phyloP scores from a whole-genome alignment of 345 rosid genomes.

The Eucalyptus lansdowneana region DNA sequence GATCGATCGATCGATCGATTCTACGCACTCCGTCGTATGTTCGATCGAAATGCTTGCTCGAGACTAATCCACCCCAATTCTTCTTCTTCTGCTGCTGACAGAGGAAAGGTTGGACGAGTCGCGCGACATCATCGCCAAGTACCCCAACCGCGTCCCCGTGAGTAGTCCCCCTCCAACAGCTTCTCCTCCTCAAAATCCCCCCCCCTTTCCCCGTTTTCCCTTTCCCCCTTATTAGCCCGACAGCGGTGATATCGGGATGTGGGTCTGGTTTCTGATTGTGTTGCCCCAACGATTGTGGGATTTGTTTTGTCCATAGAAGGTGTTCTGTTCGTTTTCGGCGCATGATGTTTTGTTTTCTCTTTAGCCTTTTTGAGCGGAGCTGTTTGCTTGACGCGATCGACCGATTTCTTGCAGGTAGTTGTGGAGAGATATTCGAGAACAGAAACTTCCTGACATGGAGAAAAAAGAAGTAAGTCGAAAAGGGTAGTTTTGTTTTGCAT shows the following conservation, averaged over 20 bases:
- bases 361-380: neutral
- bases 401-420: slow-evolving; percentile 31
- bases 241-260: neutral
- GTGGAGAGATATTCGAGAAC: slow-evolving; percentile 65
- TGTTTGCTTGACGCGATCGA: neutral
- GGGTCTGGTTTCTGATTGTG: neutral
- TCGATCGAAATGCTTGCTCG: neutral
- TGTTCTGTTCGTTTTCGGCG: neutral
- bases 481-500: neutral
- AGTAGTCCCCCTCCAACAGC: neutral
- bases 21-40: neutral
- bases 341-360: neutral
- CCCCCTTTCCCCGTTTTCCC: neutral
- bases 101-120: slow-evolving; percentile 54
- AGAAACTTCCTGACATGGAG: slow-evolving; percentile 65
- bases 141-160: slow-evolving; percentile 61
- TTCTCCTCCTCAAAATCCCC: neutral
- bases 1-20: neutral
- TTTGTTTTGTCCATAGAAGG: neutral
- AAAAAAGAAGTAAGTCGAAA: slow-evolving; percentile 53
- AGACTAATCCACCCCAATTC: neutral
- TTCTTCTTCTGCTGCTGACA: neutral
- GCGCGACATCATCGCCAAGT: slow-evolving; percentile 32
- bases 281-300: neutral
- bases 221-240: neutral